Evolutionary conservation across 306 rosid species (phyloP), one percentile per base, ranked within the genome.

Genomic region (Cajanus cajan): DNA sequence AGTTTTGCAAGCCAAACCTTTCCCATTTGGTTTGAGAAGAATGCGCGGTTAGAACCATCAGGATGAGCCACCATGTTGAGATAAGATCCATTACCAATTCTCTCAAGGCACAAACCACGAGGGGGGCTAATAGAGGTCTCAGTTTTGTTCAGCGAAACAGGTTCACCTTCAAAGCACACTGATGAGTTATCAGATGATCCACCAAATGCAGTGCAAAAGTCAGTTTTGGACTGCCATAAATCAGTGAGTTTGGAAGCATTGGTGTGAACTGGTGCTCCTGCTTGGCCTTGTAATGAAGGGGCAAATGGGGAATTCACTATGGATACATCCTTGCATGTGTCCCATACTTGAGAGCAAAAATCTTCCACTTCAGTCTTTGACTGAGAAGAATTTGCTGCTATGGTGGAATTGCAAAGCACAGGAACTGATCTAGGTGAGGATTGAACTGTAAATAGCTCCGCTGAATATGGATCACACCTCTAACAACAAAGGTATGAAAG

Each of bases 391-490:
- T 91, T 85, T 48, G 87, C 50, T 76, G 90, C 54, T 78, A 86
- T 57, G 51, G 93, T 88, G 50, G 97, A 93, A 76, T 91, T 88
- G 88, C 99, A 93, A 14, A 96, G 91, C 45, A 93, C 65, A 39
- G 99, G 99, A 86, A 96, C 93, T 1, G 91, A 61, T 85, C 94
- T 78, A 5, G 81, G 83, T 2, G 75, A 83, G n/a, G 94, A 89
- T 58, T 73, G 76, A 83, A 86, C 83, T 13, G 82, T 66, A 68
- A 77, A 96, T 37, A 96, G 83, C 80, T 96, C 89, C 2, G 88
- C 98, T 0, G 99, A 90, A 87, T 87, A 96, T 69, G 96, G 96
- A 64, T 96, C 97, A 40, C 99, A 96, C 71, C 89, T 96, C 98
- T 96, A 48, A 9, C 70, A 72, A 65, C 51, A 33, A 82, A 64